Base-by-base conservation (phyloP, 1,139 yeast species). In the Kurtzmaniella quercitrusa region DNA sequence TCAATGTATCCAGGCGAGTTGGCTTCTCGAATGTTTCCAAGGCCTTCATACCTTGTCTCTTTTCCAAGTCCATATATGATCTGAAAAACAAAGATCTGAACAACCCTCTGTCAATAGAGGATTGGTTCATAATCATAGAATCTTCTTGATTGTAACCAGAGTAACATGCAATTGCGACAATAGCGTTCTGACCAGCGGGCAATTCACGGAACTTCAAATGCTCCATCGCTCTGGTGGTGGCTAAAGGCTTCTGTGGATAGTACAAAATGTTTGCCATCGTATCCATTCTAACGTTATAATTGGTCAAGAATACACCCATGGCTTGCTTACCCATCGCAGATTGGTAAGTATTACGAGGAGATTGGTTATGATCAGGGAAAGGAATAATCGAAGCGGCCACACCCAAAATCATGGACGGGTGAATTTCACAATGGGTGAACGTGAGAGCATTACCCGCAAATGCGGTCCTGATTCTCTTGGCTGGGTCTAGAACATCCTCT, bases 251-350 rank as follows among this genome's bases (percentile, higher is more conserved):
- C 65, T 93, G 99, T 38, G 99, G 99, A 59, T 93, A 93, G 61
- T 94, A 94, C 53, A 93, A 76, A 57, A 93, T 91, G 57, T 93
- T 93, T 14, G 98, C 97, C 98, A 94, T 93, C 3, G 98, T 93
- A 67, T 93, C 99, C 98, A 93, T 93, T 71, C 99, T 88, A 41
- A 91, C 96, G 44, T 86, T 80, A 63, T 93, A 94, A 60, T 93
- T 93, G 4, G 98, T 93, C 59, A 93, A 76, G 66, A 88, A 91
- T n/a, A 94, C 98, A 61, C 99, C 99, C 98, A 93, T 93, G 47
- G 99, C 99, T 71, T 93, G 99, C 68, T 93, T 93, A 81, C 98
- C 98, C 98, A 93, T 93, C 50, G 98, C 98, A 61, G 96, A 89
- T 72, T 93, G 98, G 68, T 93, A 93, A 5, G 98, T 93, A 65